Evolutionary conservation across 306 rosid species (phyloP).

Genomic region (Benincasa hispida): DNA sequence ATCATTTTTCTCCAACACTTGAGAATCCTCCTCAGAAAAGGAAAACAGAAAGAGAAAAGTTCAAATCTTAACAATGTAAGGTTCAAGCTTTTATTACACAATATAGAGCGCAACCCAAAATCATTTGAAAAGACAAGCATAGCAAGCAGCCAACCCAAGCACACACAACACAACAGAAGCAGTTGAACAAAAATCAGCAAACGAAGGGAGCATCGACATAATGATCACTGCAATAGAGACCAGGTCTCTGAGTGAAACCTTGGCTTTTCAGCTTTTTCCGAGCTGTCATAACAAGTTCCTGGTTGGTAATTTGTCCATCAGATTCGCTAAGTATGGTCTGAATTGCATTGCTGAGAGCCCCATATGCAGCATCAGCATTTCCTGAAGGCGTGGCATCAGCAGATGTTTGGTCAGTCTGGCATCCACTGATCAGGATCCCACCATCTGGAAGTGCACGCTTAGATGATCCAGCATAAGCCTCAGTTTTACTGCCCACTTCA

Average conservation of each 20-base stretch:
- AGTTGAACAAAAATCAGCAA: slow-evolving; percentile 4
- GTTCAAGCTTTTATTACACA: slow-evolving; percentile 2
- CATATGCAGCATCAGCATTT: slow-evolving; percentile 34
- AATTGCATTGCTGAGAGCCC: slow-evolving; percentile 69
- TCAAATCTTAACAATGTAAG: not conserved
- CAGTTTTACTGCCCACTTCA: slow-evolving; percentile 30
- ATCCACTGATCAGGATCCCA: slow-evolving; percentile 70
- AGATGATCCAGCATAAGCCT: slow-evolving; percentile 45
- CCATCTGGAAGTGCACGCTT: slow-evolving; percentile 18
- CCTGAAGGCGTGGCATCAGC: slow-evolving; percentile 68
- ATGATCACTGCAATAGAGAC: slow-evolving; percentile 59
- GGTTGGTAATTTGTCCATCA: slow-evolving; percentile 35
- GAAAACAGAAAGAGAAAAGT: not conserved
- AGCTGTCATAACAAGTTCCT: slow-evolving; percentile 44
- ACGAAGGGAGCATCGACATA: slow-evolving; percentile 36
- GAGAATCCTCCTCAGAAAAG: not conserved
- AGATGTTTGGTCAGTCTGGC: slow-evolving; percentile 66
- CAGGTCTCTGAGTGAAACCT: slow-evolving; percentile 63
- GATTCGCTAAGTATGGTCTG: slow-evolving; percentile 35
- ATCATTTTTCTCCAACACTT: too few species aligned
- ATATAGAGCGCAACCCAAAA: not conserved
- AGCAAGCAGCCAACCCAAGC: not conserved
- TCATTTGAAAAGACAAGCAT: not conserved
- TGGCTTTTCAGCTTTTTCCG: slow-evolving; percentile 39
- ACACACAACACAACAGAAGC: not conserved